phyloP scores from a whole-genome alignment of 345 rosid species.

The Eucalyptus cloeziana region DNA sequence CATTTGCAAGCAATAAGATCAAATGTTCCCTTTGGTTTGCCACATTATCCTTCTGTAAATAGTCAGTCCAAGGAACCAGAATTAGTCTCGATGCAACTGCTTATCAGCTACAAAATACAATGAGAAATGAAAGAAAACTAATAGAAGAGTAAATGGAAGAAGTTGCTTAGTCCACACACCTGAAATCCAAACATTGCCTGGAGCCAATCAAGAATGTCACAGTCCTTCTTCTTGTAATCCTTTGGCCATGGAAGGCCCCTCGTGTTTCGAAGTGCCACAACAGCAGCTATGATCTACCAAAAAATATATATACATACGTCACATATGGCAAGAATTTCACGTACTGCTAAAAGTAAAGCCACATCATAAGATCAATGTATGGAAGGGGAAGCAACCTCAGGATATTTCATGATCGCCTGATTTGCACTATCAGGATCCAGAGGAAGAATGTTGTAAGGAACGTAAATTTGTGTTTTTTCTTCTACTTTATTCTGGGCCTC shows the following conservation, averaged over 20 bases:
- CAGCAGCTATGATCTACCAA: slow-evolving; percentile 89
- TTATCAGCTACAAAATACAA: background rate
- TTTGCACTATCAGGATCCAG: slow-evolving; percentile 98
- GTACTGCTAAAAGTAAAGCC: background rate
- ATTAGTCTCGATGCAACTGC: background rate
- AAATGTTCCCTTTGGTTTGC: slow-evolving; percentile 99
- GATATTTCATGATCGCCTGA: slow-evolving; percentile 95
- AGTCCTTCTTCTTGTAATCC: slow-evolving; percentile 71
- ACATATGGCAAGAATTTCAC: background rate
- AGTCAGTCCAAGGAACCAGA: background rate
- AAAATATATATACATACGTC: background rate
- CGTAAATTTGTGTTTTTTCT: slow-evolving; percentile 84
- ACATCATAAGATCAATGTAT: background rate
- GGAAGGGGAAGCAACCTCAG: slow-evolving; percentile 46
- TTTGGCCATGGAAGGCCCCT: slow-evolving; percentile 99
- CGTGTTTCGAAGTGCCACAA: slow-evolving; percentile 87
- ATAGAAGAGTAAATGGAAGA: background rate
- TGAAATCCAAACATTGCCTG: slow-evolving; percentile 98
- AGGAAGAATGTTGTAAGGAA: slow-evolving; percentile 92
- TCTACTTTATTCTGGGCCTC: slow-evolving; percentile 93
- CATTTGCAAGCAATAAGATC: slow-evolving; percentile 92
- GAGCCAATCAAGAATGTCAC: slow-evolving; percentile 98
- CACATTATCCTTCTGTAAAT: slow-evolving; percentile 83
- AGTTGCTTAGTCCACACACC: slow-evolving; percentile 16
- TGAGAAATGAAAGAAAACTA: background rate